Evolutionary conservation across 768 basidiomycete genomes (phyloP).

Genomic region (Cystofilobasidium capitatum): DNA sequence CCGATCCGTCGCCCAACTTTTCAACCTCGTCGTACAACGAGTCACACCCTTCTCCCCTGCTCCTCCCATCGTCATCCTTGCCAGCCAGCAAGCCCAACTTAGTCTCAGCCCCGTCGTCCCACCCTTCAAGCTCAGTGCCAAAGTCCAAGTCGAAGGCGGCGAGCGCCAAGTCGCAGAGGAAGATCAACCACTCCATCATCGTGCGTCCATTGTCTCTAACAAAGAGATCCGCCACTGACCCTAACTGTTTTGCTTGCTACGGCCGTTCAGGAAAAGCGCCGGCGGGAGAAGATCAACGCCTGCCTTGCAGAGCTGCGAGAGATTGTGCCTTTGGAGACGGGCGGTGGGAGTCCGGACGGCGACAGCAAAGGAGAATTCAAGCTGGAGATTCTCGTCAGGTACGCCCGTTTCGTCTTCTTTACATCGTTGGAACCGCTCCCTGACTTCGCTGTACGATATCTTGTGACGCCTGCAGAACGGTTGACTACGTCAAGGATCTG

Average conservation of each 20-base stretch:
- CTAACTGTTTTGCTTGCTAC: too few species aligned
- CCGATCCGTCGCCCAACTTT: neutral
- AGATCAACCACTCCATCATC: conserved; percentile 88
- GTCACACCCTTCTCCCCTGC: neutral
- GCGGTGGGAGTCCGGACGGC: conserved; percentile 18
- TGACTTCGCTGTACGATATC: neutral
- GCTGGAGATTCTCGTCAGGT: conserved; percentile 53
- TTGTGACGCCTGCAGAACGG: neutral
- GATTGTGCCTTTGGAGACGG: conserved; percentile 56
- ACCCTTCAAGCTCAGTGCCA: too few species aligned
- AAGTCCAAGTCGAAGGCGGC: neutral
- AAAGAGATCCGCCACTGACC: too few species aligned
- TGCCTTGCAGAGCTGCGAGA: conserved; percentile 65
- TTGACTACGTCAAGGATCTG: conserved; percentile 18
- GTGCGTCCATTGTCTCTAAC: neutral
- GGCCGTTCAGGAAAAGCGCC: conserved; percentile 62
- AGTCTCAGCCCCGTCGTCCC: neutral
- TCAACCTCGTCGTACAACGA: neutral
- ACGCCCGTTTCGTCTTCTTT: neutral
- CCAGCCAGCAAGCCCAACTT: neutral
- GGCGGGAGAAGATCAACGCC: conserved; percentile 92
- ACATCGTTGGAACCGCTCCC: neutral
- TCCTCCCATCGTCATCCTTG: neutral
- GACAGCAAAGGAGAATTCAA: conserved; percentile 52
- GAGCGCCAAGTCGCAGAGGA: conserved; percentile 56